These are phyloP conservation scores for Tanozyma kutaoensis DNA, from an alignment of 805 yeast genomes.

Conservation along the genomic window DNA sequence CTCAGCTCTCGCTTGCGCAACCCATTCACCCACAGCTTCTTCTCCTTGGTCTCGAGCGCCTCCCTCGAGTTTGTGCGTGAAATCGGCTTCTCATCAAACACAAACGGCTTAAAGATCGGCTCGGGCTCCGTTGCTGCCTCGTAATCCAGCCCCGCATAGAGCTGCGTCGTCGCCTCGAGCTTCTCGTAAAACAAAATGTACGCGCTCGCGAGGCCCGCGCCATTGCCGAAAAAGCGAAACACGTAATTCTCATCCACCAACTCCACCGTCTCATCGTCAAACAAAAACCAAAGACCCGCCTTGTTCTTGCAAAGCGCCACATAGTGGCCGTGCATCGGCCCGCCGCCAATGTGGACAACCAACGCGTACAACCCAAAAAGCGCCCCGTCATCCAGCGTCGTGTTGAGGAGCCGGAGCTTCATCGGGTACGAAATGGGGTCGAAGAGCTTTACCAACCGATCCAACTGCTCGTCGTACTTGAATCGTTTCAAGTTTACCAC, in stretches of 20 bases:
- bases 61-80: too few species aligned
- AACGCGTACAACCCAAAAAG: constrained; percentile 75
- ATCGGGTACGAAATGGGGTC: constrained; percentile 76
- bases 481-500: constrained; percentile 84
- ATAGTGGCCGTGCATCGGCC: constrained; percentile 96
- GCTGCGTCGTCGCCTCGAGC: too few species aligned
- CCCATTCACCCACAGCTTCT: constrained; percentile 29
- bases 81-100: too few species aligned
- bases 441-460: constrained; percentile 74
- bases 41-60: constrained; percentile 26
- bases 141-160: too few species aligned
- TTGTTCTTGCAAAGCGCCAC: constrained; percentile 74
- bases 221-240: constrained; percentile 75
- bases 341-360: constrained; percentile 93
- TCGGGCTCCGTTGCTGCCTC: too few species aligned
- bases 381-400: constrained; percentile 27
- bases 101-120: too few species aligned
- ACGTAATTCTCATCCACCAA: constrained; percentile 75
- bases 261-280: constrained; percentile 93
- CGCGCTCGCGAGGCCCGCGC: constrained; percentile 81
- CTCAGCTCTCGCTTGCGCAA: constrained; percentile 17
- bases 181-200: constrained; percentile 71
- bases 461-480: constrained; percentile 76
- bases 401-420: constrained; percentile 53
- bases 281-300: constrained; percentile 75